phyloP scores from a whole-genome alignment of 1,284 basidiomycete genomes.

The Moesziomyces parantarcticus region DNA sequence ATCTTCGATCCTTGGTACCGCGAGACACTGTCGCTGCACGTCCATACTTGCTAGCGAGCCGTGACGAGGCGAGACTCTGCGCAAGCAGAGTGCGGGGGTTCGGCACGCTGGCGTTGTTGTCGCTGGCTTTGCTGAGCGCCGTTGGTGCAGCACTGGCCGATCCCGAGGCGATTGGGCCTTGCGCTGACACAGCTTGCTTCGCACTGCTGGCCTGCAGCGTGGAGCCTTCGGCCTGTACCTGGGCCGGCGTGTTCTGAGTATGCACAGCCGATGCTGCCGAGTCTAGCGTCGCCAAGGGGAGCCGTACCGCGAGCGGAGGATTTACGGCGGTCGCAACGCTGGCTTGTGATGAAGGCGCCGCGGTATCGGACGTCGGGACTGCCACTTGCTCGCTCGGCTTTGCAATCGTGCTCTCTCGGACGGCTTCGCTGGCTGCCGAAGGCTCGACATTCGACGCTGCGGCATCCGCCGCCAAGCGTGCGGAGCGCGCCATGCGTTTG shows the following conservation, averaged over 20 bases:
- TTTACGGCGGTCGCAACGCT: too few species aligned
- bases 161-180: neutral
- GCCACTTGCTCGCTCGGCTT: too few species aligned
- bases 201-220: neutral
- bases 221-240: neutral
- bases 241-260: too few species aligned
- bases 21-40: slow-evolving; percentile 11
- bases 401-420: neutral
- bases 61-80: slow-evolving; percentile 6
- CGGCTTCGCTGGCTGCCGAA: neutral
- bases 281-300: too few species aligned
- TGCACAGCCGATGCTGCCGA: too few species aligned
- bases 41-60: slow-evolving; percentile 4
- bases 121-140: neutral
- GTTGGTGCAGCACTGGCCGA: neutral
- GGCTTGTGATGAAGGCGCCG: too few species aligned
- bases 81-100: slow-evolving; percentile 14
- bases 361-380: too few species aligned
- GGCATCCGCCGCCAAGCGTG: slow-evolving; percentile 5
- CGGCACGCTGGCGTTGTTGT: neutral
- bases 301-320: too few species aligned
- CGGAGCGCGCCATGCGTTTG: slow-evolving; percentile 19
- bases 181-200: neutral
- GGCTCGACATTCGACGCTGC: neutral
- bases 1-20: slow-evolving; percentile 36